Evolutionary conservation across 2,329 filamentous ascomycete genomes (phyloP).

Genomic region (Trichoderma cornu-damae): DNA sequence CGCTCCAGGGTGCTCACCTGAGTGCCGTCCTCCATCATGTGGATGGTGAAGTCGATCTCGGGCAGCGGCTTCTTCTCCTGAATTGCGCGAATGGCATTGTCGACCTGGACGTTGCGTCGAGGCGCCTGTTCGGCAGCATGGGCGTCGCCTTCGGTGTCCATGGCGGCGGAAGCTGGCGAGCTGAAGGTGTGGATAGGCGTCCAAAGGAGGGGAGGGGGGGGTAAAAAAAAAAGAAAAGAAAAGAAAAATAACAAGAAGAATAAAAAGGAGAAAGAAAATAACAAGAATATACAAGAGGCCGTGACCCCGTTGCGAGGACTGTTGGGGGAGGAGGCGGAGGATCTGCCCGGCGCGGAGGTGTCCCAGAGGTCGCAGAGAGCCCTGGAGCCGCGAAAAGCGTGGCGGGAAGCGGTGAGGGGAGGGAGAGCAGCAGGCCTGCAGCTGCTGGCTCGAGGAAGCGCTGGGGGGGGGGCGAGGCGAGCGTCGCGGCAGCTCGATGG

Average conservation of each 20-base stretch:
- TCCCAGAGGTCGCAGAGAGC: conserved; percentile 8
- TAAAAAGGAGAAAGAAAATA: too few relatives aligned
- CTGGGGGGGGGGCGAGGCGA: conserved; percentile 12
- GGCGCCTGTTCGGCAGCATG: conserved; percentile 30
- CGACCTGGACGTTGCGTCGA: conserved; percentile 59
- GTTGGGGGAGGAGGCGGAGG: neutral
- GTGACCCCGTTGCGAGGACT: neutral
- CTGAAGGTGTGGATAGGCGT: neutral
- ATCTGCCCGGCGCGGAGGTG: conserved; percentile 6
- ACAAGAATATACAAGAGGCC: neutral
- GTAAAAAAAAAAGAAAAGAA: too few relatives aligned
- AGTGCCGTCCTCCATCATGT: conserved; percentile 95
- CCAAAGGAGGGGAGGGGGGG: too few relatives aligned
- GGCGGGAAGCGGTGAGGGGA: conserved; percentile 17
- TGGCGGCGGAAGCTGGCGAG: conserved; percentile 33
- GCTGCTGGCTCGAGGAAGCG: conserved; percentile 5
- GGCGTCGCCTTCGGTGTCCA: conserved; percentile 45
- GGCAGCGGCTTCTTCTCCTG: conserved; percentile 91
- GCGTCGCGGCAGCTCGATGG: neutral
- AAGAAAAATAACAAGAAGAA: too few relatives aligned
- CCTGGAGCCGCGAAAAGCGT: conserved; percentile 1
- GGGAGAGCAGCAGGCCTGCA: conserved; percentile 15
- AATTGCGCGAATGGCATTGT: conserved; percentile 88
- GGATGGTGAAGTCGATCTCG: conserved; percentile 97
- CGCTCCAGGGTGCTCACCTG: conserved; percentile 94